phyloP scores from a whole-genome alignment of 2,329 filamentous ascomycete genomes.

The Ilyonectria mors-panacis region DNA sequence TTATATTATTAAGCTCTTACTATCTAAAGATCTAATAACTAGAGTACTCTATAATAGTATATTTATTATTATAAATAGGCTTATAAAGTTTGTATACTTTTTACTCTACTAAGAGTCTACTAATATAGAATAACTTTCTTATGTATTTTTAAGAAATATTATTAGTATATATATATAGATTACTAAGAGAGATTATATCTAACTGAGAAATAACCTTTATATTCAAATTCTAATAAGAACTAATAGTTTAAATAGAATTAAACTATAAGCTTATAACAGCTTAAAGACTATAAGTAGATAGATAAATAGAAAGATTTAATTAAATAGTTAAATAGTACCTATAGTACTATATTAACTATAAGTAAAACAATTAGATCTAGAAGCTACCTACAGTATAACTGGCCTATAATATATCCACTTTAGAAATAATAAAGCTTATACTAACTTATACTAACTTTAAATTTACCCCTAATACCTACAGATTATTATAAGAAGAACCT shows the following conservation, averaged over 20 bases:
- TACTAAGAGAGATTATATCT: slow-evolving; percentile 20
- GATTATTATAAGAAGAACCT: neutral
- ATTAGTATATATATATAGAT: slow-evolving; percentile 22
- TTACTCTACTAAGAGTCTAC: slow-evolving; percentile 18
- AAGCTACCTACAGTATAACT: slow-evolving; percentile 15
- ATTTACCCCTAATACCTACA: slow-evolving; percentile 13
- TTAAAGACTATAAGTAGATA: slow-evolving; percentile 1
- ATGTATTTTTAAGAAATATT: slow-evolving; percentile 22
- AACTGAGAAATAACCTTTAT: slow-evolving; percentile 22
- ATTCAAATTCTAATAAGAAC: slow-evolving; percentile 19
- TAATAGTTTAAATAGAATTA: slow-evolving; percentile 20
- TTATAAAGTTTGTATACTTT: slow-evolving; percentile 21
- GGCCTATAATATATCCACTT: slow-evolving; percentile 18
- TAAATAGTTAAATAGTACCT: slow-evolving; percentile 14
- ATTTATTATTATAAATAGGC: slow-evolving; percentile 25
- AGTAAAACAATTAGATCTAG: slow-evolving; percentile 17
- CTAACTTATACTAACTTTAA: slow-evolving; percentile 24
- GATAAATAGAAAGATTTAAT: slow-evolving; percentile 15
- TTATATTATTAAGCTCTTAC: slow-evolving; percentile 29
- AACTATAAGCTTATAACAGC: slow-evolving; percentile 12
- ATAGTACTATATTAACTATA: slow-evolving; percentile 26
- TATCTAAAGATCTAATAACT: slow-evolving; percentile 26
- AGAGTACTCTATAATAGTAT: slow-evolving; percentile 29
- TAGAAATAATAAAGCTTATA: slow-evolving; percentile 15
- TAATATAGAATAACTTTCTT: slow-evolving; percentile 21